Conservation (phyloP, 2,329 filamentous ascomycete species). For the Emergomyces orientalis region DNA sequence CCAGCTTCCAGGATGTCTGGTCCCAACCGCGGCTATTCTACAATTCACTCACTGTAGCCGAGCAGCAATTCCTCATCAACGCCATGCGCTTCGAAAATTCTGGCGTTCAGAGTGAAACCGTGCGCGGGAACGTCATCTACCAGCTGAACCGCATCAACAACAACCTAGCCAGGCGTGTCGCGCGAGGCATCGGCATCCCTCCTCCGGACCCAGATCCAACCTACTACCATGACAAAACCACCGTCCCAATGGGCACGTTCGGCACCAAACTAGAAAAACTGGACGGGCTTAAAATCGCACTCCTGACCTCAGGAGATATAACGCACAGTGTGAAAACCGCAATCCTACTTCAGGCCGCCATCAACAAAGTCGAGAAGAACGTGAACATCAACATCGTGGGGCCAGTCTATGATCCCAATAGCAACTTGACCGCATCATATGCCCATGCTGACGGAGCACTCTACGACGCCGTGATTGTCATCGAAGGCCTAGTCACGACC, state of each 20-base stretch:
- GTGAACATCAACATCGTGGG: conserved; percentile 53
- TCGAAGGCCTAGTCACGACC: conserved; percentile 29
- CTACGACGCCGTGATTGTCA: conserved; percentile 48
- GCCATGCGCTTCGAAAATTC: conserved; percentile 63
- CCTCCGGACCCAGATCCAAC: conserved; percentile 51
- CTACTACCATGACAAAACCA: conserved; percentile 62
- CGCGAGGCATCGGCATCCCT: conserved; percentile 49
- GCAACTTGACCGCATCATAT: conserved; percentile 52
- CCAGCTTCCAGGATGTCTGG: conserved; percentile 63
- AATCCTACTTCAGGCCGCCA: conserved; percentile 39
- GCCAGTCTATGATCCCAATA: conserved; percentile 41
- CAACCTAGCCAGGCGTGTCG: conserved; percentile 57
- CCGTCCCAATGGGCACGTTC: conserved; percentile 55
- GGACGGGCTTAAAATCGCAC: conserved; percentile 54
- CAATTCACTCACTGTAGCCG: conserved; percentile 57
- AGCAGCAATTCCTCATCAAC: conserved; percentile 64
- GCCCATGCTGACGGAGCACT: conserved; percentile 48
- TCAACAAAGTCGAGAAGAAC: conserved; percentile 36
- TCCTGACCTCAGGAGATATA: conserved; percentile 39
- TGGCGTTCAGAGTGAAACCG: conserved; percentile 47
- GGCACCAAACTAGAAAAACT: conserved; percentile 50
- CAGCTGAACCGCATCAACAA: conserved; percentile 62
- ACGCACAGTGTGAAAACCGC: conserved; percentile 43
- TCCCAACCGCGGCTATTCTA: conserved; percentile 63
- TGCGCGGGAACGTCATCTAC: conserved; percentile 56